Evolutionary conservation across 805 yeast genomes (phyloP), one percentile per base, ranked within the genome.

Genomic region (Torulaspora delbrueckii): DNA sequence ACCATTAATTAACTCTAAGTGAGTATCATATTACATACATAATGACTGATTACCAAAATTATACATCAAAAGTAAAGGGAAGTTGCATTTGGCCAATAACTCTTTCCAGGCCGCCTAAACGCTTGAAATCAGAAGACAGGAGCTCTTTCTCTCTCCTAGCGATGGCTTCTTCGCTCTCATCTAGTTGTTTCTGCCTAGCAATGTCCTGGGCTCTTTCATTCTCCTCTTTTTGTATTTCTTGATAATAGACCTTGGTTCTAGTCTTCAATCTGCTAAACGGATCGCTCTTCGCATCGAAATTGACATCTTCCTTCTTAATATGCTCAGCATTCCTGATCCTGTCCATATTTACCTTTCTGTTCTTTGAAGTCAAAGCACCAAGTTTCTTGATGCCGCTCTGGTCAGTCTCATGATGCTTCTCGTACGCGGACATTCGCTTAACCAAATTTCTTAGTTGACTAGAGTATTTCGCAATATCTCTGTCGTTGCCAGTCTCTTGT

Each of bases 251-350:
- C 58, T 86, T 79, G 1, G 97, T 86, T 50, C 81, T 84, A 1
- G 98, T 91, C 63, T 86, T 84, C 60, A 93, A 76, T 64, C 98
- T 81, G 54, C 85, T 79, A 67, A 93, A 93, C 18, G 99, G 98
- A 69, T 93, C 86, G 56, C 74, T 78, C 43, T 62, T 63, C 5
- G 78, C 72, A 46, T 68, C 67, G 43, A 56, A 60, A 48, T 49
- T 54, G 12, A 46, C 40, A 62, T 65, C 57, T 53, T 65, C 59
- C 16, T 76, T 74, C 39, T 84, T 79, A 55, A 73, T 72, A 40
- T 80, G 66, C 63, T 90, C 97, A 0, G 96, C 96, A 57, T 77
- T 75, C 59, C 95, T 81, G 55, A 89, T 79, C 39, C 78, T 78
- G 42, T 81, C 81, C 62, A 81, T 82, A 66, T 91, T 91, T 52